phyloP scores from a whole-genome alignment of 148 eudicot genomes.

The Vaccinium vitisidaea region DNA sequence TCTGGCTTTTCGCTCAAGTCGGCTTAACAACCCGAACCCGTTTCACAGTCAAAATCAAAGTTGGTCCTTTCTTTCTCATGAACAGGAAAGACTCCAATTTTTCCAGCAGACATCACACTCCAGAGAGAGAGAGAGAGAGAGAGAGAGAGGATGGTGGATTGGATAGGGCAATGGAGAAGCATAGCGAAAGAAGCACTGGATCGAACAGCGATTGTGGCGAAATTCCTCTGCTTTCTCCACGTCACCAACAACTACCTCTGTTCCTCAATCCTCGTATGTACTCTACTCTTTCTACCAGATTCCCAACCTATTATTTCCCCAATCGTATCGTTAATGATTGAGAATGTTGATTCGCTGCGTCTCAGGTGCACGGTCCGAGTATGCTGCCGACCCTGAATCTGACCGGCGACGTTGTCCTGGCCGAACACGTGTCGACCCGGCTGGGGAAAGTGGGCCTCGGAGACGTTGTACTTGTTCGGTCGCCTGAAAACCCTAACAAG shows the following conservation, averaged over 20 bases:
- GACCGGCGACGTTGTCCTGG: conserved; percentile 55
- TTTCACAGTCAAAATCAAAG: neutral
- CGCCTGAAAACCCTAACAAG: conserved; percentile 79
- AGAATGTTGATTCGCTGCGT: neutral
- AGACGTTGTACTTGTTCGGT: conserved; percentile 57
- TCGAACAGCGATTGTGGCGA: conserved; percentile 34
- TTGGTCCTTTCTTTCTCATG: neutral
- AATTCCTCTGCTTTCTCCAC: conserved; percentile 55
- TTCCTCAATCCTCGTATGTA: conserved; percentile 43
- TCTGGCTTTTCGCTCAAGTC: neutral
- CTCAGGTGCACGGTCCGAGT: conserved; percentile 74
- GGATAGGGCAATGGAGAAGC: conserved; percentile 29
- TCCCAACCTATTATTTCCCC: neutral
- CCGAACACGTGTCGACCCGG: conserved; percentile 51
- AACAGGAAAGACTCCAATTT: neutral
- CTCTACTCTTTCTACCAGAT: neutral
- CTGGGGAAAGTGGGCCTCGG: conserved; percentile 49
- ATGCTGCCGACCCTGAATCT: conserved; percentile 81
- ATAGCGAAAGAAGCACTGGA: conserved; percentile 47
- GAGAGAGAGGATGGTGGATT: conserved; percentile 3
- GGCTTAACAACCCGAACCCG: neutral
- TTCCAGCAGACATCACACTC: neutral
- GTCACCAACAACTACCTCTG: conserved; percentile 57
- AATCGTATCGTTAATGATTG: neutral
- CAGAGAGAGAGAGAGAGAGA: conserved; percentile 9